These are phyloP conservation scores for Puccinia horiana DNA, from an alignment of 1,284 basidiomycete species.

Conservation along the genomic window DNA sequence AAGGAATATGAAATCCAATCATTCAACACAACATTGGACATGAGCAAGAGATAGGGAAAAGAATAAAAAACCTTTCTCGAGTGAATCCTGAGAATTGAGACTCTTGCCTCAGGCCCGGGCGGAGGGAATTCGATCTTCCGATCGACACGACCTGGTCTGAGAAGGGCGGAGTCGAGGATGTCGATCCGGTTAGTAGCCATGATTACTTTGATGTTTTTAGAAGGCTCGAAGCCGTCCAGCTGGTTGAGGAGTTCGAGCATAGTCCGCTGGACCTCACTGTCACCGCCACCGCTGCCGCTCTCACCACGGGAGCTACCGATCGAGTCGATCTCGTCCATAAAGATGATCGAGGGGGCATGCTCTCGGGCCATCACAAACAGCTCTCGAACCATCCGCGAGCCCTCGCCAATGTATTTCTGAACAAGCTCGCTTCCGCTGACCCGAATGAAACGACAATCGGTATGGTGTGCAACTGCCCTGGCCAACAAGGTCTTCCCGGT, in stretches of 20 bases:
- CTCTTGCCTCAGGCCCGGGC: slow-evolving; percentile 93
- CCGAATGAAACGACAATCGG: slow-evolving; percentile 96
- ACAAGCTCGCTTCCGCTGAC: slow-evolving; percentile 94
- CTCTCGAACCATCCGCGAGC: slow-evolving; percentile 92
- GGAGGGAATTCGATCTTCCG: slow-evolving; percentile 99
- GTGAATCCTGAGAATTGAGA: slow-evolving; percentile 94
- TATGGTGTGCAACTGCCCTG: slow-evolving; percentile 96
- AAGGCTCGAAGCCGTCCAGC: slow-evolving; percentile 93
- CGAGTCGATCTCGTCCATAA: slow-evolving; percentile 99
- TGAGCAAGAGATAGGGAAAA: not conserved
- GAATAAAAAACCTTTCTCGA: slow-evolving; percentile 74
- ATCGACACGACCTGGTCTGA: slow-evolving; percentile 95
- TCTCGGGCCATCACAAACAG: slow-evolving; percentile 98
- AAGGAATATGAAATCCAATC: not conserved
- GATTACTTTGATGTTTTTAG: slow-evolving; percentile 98
- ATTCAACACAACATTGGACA: not conserved
- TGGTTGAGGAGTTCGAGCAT: slow-evolving; percentile 98
- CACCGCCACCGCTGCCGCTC: slow-evolving; percentile 74
- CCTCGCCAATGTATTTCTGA: slow-evolving; percentile 98
- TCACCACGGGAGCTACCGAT: slow-evolving; percentile 92
- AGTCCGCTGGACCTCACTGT: slow-evolving; percentile 95
- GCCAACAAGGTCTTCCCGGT: slow-evolving; percentile 96
- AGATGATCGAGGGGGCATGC: slow-evolving; percentile 98
- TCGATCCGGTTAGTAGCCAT: slow-evolving; percentile 99
- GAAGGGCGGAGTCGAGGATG: slow-evolving; percentile 89